Conservation (phyloP, 2,329 filamentous ascomycete genomes). For the Fusarium sp. region DNA sequence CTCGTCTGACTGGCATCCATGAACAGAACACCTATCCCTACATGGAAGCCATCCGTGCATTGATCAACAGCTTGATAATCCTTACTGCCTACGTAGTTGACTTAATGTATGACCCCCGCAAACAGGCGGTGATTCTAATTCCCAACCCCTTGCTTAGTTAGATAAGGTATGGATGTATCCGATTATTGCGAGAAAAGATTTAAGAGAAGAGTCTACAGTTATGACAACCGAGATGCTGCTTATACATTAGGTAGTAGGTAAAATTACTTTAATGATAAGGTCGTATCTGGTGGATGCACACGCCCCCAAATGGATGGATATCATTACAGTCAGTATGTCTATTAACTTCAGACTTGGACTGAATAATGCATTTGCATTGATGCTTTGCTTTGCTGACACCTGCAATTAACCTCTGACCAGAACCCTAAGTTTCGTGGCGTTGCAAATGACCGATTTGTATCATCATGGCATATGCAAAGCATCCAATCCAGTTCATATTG, state of each 20-base stretch:
- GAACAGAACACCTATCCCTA: not conserved
- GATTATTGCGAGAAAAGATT: slow-evolving; percentile 1
- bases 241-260: not conserved
- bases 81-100: slow-evolving; percentile 5
- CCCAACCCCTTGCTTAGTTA: slow-evolving; percentile 4
- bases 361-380: slow-evolving; percentile 11
- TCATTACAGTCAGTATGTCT: not conserved
- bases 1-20: not conserved
- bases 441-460: slow-evolving; percentile 2
- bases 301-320: slow-evolving; percentile 1
- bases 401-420: slow-evolving; percentile 21
- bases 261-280: slow-evolving; percentile 12
- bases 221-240: slow-evolving; percentile 21
- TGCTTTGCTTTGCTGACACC: slow-evolving; percentile 10
- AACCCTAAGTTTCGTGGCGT: slow-evolving; percentile 8
- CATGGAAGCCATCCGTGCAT: slow-evolving; percentile 23
- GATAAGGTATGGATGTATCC: not conserved
- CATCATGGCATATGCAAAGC: not conserved
- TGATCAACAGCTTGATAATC: slow-evolving; percentile 23
- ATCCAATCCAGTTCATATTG: not conserved
- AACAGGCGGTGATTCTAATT: slow-evolving; percentile 11
- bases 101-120: slow-evolving; percentile 7
- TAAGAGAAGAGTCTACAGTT: slow-evolving; percentile 1
- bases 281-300: slow-evolving; percentile 16
- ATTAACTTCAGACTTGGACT: slow-evolving; percentile 18